Evolutionary conservation across 345 rosid species (phyloP), one percentile per base, ranked within the genome.

Genomic region (Bretschneidera sinensis): DNA sequence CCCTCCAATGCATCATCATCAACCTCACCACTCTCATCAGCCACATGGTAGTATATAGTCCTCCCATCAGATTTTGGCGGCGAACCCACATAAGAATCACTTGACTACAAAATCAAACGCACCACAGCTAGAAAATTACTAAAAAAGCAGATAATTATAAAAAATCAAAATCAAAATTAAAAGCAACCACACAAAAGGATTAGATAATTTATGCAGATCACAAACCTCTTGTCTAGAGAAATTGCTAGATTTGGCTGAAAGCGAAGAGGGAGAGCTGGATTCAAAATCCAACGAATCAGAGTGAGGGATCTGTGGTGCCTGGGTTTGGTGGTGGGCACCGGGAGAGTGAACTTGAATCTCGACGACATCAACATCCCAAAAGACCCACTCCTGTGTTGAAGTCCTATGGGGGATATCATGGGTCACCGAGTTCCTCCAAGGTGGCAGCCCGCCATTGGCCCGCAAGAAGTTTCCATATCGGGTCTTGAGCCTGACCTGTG

Each of bases 21-120:
- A 24, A 87, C 87, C 63, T 81, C 79, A 11, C 87, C 97, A 43
- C 66, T 75, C 9, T 85, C 95, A 50, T 86, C 87, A 0, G 95
- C 99, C 20, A 95, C 68, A 20, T 86, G 92, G 66, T 85, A 95
- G 71, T 85, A 74, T 23, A 95, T 84, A 14, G 81, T 85, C 75
- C 97, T 73, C 48, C 99, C 99, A 16, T 88, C 97, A 2, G 77
- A 48, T 73, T 88, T 95, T 2, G 87, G 87, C 0, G 95, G 91
- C 49, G 86, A 88, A 67, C 79, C 69, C 49, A 66, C 70, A 45
- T 64, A 47, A 28, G 95, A 83, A 69, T 88, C 96, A 28, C 55
- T 72, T 8, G 91, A 84, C 99, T 92, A 81, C 45, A 39, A 28
- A 39, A 28, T 28, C 33, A 28, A 3, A 28, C 21, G 43, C 47